Evolutionary conservation across 495 filamentous ascomycete genomes (phyloP), one percentile per base, ranked within the genome.

Genomic region (Xylona heveae): DNA sequence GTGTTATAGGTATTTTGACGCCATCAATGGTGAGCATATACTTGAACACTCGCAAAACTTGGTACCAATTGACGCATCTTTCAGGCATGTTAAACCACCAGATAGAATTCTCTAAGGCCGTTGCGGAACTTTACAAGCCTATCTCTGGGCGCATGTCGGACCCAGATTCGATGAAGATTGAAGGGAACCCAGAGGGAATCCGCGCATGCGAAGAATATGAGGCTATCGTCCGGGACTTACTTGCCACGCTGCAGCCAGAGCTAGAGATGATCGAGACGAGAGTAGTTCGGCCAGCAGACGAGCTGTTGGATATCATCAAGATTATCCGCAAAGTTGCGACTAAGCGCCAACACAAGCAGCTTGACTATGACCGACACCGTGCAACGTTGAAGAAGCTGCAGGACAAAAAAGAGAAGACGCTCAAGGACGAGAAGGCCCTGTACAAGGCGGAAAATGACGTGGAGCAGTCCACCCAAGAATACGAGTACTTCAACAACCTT

Each of bases 201-300:
- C 59, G 67, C 38, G 88, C 88, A 16, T 99, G 90, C 51, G 83
- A 93, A 51, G 82, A 99, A 53, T 99, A 95, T 53, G 80, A 95
- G 57, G 61, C 57, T 9, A 80, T 95, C 37, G 85, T 95, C 31
- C 68, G 71, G 35, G 90, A 95, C 35, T 60, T 99, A 26, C 80
- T 92, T 49, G 77, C 78, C 26, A 82, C 79, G 0, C 59, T 99
- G 20, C 62, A 70, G 18, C 88, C 88, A 2, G 88, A 99, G 53
- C 62, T 95, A 33, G 88, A 99, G 51, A 90, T 95, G 83, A 95
- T 99, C 42, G 80, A 95, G 43, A 75, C 64, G 33, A 66, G 88
- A 40, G 69, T 99, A 13, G 80, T 99, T 42, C 72, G 71, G 40
- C 88, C 88, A n/a, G 85, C 88, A 6, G 79, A 92, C 38, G 82